Evolutionary conservation across 805 yeast species (phyloP).

Genomic region (Ogataea polymorpha): DNA sequence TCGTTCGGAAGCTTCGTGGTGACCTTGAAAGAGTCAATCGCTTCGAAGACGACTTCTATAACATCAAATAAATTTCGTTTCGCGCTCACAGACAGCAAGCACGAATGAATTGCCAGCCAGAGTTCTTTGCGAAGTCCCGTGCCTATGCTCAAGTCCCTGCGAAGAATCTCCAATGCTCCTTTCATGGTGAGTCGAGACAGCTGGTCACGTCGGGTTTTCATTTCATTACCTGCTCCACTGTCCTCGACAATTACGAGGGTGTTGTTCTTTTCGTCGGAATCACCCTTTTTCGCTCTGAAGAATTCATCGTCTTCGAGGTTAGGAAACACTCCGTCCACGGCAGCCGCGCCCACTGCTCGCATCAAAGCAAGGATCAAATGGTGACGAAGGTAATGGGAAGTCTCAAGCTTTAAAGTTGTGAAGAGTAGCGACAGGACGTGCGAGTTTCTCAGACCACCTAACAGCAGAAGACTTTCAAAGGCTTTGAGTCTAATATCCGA

Average conservation of each 20-base stretch:
- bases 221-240: constrained; percentile 37
- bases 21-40: constrained; percentile 60
- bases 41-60: constrained; percentile 61
- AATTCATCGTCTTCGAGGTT: constrained; percentile 67
- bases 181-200: constrained; percentile 60
- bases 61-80: constrained; percentile 63
- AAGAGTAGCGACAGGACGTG: constrained; percentile 61
- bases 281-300: constrained; percentile 10
- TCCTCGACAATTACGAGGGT: constrained; percentile 58
- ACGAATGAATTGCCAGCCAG: constrained; percentile 69
- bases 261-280: constrained; percentile 16
- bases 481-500: constrained; percentile 63
- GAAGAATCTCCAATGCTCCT: constrained; percentile 63
- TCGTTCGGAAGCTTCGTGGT: constrained; percentile 64
- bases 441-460: constrained; percentile 76
- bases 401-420: constrained; percentile 52
- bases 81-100: constrained; percentile 54
- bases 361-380: constrained; percentile 47
- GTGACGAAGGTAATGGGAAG: constrained; percentile 48
- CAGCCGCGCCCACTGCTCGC: constrained; percentile 60
- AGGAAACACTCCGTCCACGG: constrained; percentile 57
- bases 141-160: constrained; percentile 57
- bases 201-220: constrained; percentile 57
- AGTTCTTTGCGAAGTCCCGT: constrained; percentile 54
- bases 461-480: constrained; percentile 60